These are phyloP conservation scores for Colletotrichum lini DNA, from an alignment of 2,329 filamentous ascomycete genomes.

Conservation along the genomic window DNA sequence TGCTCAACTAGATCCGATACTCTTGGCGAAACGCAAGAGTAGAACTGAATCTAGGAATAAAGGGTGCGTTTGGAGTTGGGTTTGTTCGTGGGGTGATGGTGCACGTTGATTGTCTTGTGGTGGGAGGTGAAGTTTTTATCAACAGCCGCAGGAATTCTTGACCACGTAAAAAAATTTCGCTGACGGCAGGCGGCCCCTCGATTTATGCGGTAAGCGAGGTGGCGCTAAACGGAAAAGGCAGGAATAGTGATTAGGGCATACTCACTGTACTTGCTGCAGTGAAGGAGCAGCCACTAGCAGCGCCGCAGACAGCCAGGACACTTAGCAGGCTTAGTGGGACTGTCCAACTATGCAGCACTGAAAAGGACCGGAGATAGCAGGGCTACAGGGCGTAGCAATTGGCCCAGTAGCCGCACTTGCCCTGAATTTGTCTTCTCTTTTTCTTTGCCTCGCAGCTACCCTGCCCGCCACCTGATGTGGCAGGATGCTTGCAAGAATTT, in stretches of 20 bases:
- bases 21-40: slow-evolving; percentile 62
- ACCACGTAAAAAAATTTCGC: slow-evolving; percentile 55
- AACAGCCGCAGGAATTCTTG: slow-evolving; percentile 38
- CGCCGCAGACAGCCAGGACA: slow-evolving; percentile 5
- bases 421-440: slow-evolving; percentile 20
- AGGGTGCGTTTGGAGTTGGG: slow-evolving; percentile 38
- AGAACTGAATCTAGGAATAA: slow-evolving; percentile 58
- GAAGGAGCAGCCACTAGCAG: slow-evolving; percentile 17
- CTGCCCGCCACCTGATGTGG: slow-evolving; percentile 17
- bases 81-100: slow-evolving; percentile 47
- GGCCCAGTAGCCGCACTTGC: slow-evolving; percentile 2
- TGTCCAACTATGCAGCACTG: slow-evolving; percentile 3
- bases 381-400: not conserved
- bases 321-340: slow-evolving; percentile 10
- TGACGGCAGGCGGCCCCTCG: slow-evolving; percentile 43
- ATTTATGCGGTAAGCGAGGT: slow-evolving; percentile 43
- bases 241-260: slow-evolving; percentile 40
- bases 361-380: slow-evolving; percentile 30
- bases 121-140: slow-evolving; percentile 44
- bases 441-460: not conserved
- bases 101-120: slow-evolving; percentile 49
- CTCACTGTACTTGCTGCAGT: slow-evolving; percentile 31
- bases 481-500: slow-evolving; percentile 31
- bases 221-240: slow-evolving; percentile 35
- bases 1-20: slow-evolving; percentile 61